These are phyloP conservation scores for Diaporthe aspalathi DNA, from an alignment of 2,329 filamentous ascomycete species.

Conservation along the genomic window DNA sequence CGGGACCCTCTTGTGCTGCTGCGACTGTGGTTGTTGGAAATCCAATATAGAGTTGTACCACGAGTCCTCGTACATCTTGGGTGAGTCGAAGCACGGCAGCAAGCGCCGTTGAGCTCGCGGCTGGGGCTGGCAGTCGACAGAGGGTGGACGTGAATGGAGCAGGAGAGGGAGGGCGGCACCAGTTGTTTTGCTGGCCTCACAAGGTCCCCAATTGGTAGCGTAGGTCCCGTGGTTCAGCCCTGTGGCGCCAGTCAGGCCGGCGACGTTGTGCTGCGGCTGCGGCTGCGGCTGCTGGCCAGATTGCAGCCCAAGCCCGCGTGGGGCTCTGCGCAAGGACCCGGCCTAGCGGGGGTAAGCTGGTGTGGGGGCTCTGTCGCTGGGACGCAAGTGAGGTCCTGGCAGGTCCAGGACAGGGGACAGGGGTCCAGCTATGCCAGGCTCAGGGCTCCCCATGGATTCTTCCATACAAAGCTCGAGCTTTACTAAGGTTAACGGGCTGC, in stretches of 20 bases:
- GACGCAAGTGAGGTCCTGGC: background rate
- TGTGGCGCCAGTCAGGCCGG: constrained; percentile 15
- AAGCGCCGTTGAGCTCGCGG: constrained; percentile 18
- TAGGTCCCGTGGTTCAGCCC: constrained; percentile 30
- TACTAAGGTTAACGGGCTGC: constrained; percentile 30
- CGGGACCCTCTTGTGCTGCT: constrained; percentile 60
- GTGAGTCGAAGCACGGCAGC: background rate
- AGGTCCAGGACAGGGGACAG: constrained; percentile 11
- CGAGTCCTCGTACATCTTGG: constrained; percentile 81
- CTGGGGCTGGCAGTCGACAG: background rate
- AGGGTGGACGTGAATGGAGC: background rate
- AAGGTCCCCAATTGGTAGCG: background rate
- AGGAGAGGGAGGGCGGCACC: background rate
- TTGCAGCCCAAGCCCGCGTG: constrained; percentile 36
- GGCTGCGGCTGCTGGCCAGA: constrained; percentile 37
- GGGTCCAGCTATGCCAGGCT: background rate
- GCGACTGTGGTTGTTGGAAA: constrained; percentile 45
- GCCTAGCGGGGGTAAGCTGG: constrained; percentile 17
- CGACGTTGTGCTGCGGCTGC: background rate
- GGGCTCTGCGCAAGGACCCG: constrained; percentile 30
- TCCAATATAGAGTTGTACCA: constrained; percentile 85
- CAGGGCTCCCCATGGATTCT: constrained; percentile 17
- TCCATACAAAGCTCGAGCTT: constrained; percentile 37
- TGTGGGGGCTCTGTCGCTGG: constrained; percentile 28
- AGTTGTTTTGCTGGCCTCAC: constrained; percentile 13